A percentile compares a stretch with the other conserved stretches of the same genome.
Conservation (phyloP, 768 basidiomycete species). For the Porpolomopsis calyptriformis region DNA sequence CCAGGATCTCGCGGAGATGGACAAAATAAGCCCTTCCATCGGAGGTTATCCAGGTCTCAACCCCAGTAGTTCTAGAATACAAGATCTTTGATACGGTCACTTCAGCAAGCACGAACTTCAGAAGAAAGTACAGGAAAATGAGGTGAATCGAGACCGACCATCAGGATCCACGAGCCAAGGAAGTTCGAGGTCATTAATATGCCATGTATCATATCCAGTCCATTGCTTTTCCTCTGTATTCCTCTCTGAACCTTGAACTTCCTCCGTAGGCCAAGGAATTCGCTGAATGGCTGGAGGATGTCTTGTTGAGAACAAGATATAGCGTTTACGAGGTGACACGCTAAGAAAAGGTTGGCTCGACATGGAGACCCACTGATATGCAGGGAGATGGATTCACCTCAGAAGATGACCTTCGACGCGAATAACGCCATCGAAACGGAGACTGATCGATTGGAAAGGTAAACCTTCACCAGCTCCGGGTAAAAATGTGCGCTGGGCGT, state of each 20-base stretch:
- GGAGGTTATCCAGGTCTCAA: conserved; percentile 78
- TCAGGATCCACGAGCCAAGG: conserved; percentile 68
- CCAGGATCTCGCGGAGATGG: conserved; percentile 38
- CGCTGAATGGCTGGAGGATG: conserved; percentile 70
- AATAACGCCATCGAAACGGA: conserved; percentile 75
- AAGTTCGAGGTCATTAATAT: conserved; percentile 52
- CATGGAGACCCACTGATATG: background rate
- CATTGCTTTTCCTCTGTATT: conserved; percentile 23
- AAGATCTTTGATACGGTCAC: conserved; percentile 60
- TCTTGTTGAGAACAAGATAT: conserved; percentile 64
- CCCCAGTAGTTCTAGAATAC: conserved; percentile 44
- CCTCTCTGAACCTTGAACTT: conserved; percentile 28
- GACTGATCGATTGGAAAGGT: conserved; percentile 52
- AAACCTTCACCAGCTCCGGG: conserved; percentile 74
- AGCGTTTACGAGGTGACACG: conserved; percentile 61
- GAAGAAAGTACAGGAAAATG: background rate
- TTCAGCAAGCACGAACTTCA: conserved; percentile 17
- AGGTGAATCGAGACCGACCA: conserved; percentile 32
- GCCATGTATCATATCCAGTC: conserved; percentile 58
- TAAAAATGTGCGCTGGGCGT: conserved; percentile 57
- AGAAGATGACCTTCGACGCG: conserved; percentile 64
- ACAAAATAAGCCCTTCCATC: conserved; percentile 79
- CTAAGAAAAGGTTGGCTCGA: conserved; percentile 24
- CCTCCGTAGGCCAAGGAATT: conserved; percentile 69
- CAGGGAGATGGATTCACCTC: conserved; percentile 34